Percentiles rank a stretch among this genome's conserved stretches.
These are phyloP conservation scores for Myotisia sp. DNA, from an alignment of 2,329 filamentous ascomycete species.

Conservation along the genomic window DNA sequence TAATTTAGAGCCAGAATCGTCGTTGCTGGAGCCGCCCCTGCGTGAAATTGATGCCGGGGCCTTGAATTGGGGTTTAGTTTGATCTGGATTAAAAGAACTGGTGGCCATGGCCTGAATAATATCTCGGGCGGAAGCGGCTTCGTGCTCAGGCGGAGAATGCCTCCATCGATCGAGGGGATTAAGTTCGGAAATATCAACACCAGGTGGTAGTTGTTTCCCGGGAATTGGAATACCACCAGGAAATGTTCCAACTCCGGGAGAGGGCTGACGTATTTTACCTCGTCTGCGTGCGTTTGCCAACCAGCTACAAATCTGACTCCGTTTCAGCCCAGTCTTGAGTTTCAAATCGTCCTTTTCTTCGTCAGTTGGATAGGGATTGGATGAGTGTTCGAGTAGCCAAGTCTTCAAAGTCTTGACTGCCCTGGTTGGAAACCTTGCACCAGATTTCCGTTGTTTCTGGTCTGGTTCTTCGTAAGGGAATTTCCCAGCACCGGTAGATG, in stretches of 20 bases:
- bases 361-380: constrained; percentile 78
- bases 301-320: constrained; percentile 82
- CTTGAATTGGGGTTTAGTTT: constrained; percentile 19
- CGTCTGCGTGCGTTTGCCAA: constrained; percentile 76
- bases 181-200: constrained; percentile 35
- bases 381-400: constrained; percentile 66
- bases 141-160: constrained; percentile 53
- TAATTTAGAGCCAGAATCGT: constrained; percentile 38
- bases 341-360: constrained; percentile 72
- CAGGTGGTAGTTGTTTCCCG: constrained; percentile 39
- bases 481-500: too few relatives aligned
- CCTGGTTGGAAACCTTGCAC: constrained; percentile 63
- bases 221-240: constrained; percentile 63
- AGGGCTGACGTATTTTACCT: constrained; percentile 54
- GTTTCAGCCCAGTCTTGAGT: constrained; percentile 62
- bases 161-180: constrained; percentile 57
- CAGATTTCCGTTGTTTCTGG: constrained; percentile 44
- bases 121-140: constrained; percentile 50
- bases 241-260: constrained; percentile 55
- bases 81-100: constrained; percentile 23
- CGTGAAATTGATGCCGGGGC: constrained; percentile 26
- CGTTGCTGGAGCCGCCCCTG: constrained; percentile 34
- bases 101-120: constrained; percentile 47
- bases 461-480: constrained; percentile 23
- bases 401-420: constrained; percentile 68